A percentile compares a stretch with the other conserved stretches of the same genome.
phyloP scores from a whole-genome alignment of 192 early-diverging fungal genomes.

The Podila clonocystis region DNA sequence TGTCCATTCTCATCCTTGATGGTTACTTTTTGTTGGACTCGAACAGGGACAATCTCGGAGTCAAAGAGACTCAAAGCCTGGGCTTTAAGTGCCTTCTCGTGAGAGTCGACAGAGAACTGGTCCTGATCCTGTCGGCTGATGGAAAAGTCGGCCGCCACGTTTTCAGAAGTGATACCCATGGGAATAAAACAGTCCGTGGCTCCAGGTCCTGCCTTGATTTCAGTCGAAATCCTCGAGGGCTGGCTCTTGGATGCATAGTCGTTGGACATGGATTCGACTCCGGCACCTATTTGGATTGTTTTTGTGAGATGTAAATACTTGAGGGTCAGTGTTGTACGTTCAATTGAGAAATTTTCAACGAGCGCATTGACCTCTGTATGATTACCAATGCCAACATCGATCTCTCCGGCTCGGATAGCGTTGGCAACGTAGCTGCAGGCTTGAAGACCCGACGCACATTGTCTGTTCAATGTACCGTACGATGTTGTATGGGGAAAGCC shows the following conservation, averaged over 20 bases:
- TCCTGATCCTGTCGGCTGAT: constrained; percentile 88
- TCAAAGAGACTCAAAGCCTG: constrained; percentile 88
- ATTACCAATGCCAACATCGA: constrained; percentile 87
- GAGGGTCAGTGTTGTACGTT: neutral
- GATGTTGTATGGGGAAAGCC: constrained; percentile 83
- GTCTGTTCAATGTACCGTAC: constrained; percentile 89
- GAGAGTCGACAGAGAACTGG: constrained; percentile 83
- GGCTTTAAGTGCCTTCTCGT: constrained; percentile 81
- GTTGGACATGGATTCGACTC: constrained; percentile 94
- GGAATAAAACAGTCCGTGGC: constrained; percentile 83
- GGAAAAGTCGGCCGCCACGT: constrained; percentile 88
- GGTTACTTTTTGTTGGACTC: constrained; percentile 51
- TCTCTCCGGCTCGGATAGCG: constrained; percentile 88
- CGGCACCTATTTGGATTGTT: constrained; percentile 63
- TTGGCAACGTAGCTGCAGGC: constrained; percentile 88
- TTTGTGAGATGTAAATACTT: neutral
- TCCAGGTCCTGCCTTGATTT: constrained; percentile 68
- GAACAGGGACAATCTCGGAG: constrained; percentile 88
- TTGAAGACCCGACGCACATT: constrained; percentile 94
- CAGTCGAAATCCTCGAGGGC: constrained; percentile 75
- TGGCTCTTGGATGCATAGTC: constrained; percentile 84
- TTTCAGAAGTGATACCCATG: constrained; percentile 95
- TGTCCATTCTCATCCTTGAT: constrained; percentile 80
- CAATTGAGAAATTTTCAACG: neutral
- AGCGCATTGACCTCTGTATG: neutral